Base-by-base conservation (phyloP, 2,329 filamentous ascomycete species). In the Colletotrichum eleusines region DNA sequence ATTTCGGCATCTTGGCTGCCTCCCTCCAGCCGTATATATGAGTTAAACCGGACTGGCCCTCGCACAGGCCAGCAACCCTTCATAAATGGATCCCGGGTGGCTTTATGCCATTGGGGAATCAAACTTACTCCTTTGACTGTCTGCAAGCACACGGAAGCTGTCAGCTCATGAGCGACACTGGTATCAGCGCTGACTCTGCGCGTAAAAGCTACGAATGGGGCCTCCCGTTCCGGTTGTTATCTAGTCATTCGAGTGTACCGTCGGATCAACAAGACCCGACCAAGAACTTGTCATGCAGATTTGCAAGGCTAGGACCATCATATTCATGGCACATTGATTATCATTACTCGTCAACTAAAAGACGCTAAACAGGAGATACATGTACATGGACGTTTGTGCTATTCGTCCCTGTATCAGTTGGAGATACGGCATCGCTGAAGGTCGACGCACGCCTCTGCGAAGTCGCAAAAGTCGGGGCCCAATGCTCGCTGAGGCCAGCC, bases 191-290 rank as follows among this genome's bases (percentile, higher is more conserved):
- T 31, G 12, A 38, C 40, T 44, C 50, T 68, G 68, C 40, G n/a
- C 67, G 63, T 8, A 55, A 70, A 28, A 66, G 54, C 23, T 77
- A 75, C 38, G 72, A 75, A 53, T 78, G 76, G 76, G 76, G 76
- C 2, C 77, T 77, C 59, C 77, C 76, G 2, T 2, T 8, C 18
- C 7, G 16, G 18, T 42, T 42, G 20, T 42, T 16, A 18, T 18
- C 6, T 5, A 35, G 12, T 20, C 18, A 5, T 60, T 38, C n/a
- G 20, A 16, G 5, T 18, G 16, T 50, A 38, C 8, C 31, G n/a
- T n/a, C n/a, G n/a, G n/a, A 50, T 38, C 44, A 28, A n/a, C 31
- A 9, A 7, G 23, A 18, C n/a, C 20, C n/a, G 11, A 26, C 11
- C n/a, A 18, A n/a, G 26, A 46, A n/a, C 20, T 33, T 23, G 20